These are phyloP conservation scores for Plantago major DNA, from an alignment of 257 asterid genomes.

Conservation along the genomic window DNA sequence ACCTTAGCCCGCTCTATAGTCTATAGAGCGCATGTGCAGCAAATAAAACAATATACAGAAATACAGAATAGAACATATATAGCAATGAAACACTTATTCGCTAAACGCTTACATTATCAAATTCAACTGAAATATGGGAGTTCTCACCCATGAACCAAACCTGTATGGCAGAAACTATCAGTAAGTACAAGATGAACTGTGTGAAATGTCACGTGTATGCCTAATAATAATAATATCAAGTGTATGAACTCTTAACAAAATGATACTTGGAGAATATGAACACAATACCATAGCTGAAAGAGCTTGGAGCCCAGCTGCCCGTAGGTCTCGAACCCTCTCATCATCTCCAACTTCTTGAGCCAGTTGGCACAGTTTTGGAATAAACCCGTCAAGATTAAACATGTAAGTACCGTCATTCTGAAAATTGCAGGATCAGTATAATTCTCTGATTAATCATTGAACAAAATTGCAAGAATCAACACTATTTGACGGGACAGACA, in stretches of 20 bases:
- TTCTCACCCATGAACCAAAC: conserved; percentile 95
- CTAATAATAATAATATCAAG: background rate
- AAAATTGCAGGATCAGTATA: conserved; percentile 22
- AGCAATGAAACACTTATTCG: background rate
- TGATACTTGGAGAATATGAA: conserved; percentile 8
- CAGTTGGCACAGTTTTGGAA: conserved; percentile 86
- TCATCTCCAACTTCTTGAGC: conserved; percentile 93
- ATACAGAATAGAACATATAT: background rate
- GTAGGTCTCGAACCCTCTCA: conserved; percentile 47
- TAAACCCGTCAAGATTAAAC: conserved; percentile 81
- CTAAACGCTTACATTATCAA: conserved; percentile 65
- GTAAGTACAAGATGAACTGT: conserved; percentile 9
- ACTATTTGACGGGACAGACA: no score
- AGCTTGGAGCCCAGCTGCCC: conserved; percentile 76
- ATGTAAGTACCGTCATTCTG: conserved; percentile 88
- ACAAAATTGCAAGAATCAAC: conserved; percentile 14
- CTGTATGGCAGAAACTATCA: conserved; percentile 36
- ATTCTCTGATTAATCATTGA: background rate
- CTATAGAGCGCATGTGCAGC: background rate
- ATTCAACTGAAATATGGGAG: conserved; percentile 84
- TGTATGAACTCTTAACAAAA: conserved; percentile 2
- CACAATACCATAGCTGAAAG: conserved; percentile 76
- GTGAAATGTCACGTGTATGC: background rate
- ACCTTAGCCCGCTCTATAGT: no score
- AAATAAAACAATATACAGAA: background rate